Evolutionary conservation across 176 grass and related monocot genomes (phyloP).

Genomic region (Carex scoparia): DNA sequence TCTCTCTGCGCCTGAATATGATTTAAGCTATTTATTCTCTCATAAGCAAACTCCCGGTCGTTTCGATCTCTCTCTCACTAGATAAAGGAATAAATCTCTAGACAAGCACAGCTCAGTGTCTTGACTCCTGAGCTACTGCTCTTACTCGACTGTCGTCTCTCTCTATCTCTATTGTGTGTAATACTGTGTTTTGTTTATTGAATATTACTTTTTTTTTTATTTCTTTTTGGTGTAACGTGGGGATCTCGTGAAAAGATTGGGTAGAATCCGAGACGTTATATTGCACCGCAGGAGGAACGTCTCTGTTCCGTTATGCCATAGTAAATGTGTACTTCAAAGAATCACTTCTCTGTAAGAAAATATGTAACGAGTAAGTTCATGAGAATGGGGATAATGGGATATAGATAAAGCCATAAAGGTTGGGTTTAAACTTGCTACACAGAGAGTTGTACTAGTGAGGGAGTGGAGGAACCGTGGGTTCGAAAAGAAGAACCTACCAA

Average conservation of each 20-base stretch:
- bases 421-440: background rate
- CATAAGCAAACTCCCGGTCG: background rate
- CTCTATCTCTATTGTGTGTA: background rate
- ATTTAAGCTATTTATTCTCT: background rate
- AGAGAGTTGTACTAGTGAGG: too few relatives aligned
- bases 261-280: background rate
- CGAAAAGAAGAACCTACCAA: background rate
- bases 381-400: too few relatives aligned
- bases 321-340: background rate
- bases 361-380: background rate
- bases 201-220: background rate
- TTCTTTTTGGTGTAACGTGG: slow-evolving; percentile 14
- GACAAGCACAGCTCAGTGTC: slow-evolving; percentile 11
- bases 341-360: background rate
- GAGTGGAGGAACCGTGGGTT: background rate
- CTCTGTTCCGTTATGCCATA: slow-evolving; percentile 1
- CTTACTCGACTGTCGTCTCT: background rate
- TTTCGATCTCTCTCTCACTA: slow-evolving; percentile 1
- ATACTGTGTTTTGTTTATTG: background rate
- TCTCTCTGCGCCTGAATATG: background rate
- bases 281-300: slow-evolving; percentile 10
- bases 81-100: background rate
- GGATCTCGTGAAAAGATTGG: slow-evolving; percentile 16
- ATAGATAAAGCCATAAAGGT: too few relatives aligned
- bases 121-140: slow-evolving; percentile 1